Evolutionary conservation across 2,329 filamentous ascomycete species (phyloP).

Genomic region (Pseudogymnoascus sp.): DNA sequence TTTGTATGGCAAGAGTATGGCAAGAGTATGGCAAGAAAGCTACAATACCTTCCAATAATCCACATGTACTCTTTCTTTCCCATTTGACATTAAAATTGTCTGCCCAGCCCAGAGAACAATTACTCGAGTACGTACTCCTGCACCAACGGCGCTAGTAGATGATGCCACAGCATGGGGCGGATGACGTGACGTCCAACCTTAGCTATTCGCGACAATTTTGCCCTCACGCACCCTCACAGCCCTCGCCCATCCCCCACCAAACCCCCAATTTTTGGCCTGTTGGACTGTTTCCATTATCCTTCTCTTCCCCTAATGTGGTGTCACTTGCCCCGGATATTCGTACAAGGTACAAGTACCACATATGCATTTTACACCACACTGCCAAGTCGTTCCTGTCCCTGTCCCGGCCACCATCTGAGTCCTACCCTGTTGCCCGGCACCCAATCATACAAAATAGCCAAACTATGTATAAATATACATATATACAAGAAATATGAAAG

Average conservation of each 20-base stretch:
- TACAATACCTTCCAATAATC: neutral
- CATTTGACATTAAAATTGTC: neutral
- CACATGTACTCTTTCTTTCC: neutral
- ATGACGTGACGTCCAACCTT: slow-evolving; percentile 3
- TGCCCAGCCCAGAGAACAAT: neutral
- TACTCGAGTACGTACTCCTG: neutral
- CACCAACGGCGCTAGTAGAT: neutral
- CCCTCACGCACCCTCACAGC: neutral
- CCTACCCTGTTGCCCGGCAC: neutral
- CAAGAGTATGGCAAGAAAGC: neutral
- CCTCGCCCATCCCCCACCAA: neutral
- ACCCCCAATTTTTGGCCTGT: neutral
- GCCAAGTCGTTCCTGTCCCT: slow-evolving; percentile 2
- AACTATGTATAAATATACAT: neutral
- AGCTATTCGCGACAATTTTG: neutral
- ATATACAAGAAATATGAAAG: neutral
- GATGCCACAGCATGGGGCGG: slow-evolving; percentile 2
- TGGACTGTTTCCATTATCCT: slow-evolving; percentile 2
- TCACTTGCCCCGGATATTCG: slow-evolving; percentile 4
- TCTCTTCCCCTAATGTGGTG: slow-evolving; percentile 3
- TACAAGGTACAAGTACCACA: neutral
- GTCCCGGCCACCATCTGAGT: neutral
- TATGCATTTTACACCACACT: neutral
- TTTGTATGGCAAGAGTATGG: neutral
- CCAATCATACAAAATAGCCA: neutral